Base-by-base conservation (phyloP, 768 basidiomycete genomes). In the Boletus pseudo-olivaceus region DNA sequence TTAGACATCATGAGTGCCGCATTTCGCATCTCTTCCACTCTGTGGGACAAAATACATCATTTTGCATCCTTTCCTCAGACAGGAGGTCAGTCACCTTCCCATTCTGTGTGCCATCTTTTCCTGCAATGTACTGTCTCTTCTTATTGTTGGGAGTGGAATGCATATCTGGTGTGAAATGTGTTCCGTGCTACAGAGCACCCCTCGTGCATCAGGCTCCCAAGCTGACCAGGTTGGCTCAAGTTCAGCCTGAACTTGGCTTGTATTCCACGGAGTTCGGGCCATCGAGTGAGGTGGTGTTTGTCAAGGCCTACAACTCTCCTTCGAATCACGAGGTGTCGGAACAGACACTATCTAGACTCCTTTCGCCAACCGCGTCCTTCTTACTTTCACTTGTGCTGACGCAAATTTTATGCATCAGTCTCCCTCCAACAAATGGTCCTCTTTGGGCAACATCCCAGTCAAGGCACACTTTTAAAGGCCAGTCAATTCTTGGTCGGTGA, bases 371-470 rank as follows among this genome's bases (percentile, higher is more conserved):
- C 4, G 30, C 12, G 12, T 32, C 27, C 41, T 53, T 49, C 17
- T 3, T 23, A 0, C 8, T 46, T 47, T 5, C 2, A 6, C 42
- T 30, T 23, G 27, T 54, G 35, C 60, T 69, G 39, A 67, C 29
- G 4, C n/a, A 23, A 7, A 20, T 30, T 20, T 6, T 11, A 4
- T 42, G 4, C n/a, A 20, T n/a, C 63, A 91, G 95, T 98, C 4
- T 97, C 94, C 0, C 78, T 98, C 19, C 90, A 97, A 72, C 96
- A 98, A 74, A 98, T 99, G 95, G 93, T 97, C 47, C 81, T 90
- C 50, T 98, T 99, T 66, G 96, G 96, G 0, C 93, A 97, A 75
- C 90, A 98, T 65, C 95, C 96, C 0, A 88, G 84, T 51, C 92
- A 96, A 68, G 96, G 96, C 0, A 99, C 96, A 0, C 78, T 99